Percentiles rank a stretch among this genome's conserved stretches.
phyloP scores from a whole-genome alignment of 495 filamentous ascomycete genomes.

The Hypoxylon fragiforme region DNA sequence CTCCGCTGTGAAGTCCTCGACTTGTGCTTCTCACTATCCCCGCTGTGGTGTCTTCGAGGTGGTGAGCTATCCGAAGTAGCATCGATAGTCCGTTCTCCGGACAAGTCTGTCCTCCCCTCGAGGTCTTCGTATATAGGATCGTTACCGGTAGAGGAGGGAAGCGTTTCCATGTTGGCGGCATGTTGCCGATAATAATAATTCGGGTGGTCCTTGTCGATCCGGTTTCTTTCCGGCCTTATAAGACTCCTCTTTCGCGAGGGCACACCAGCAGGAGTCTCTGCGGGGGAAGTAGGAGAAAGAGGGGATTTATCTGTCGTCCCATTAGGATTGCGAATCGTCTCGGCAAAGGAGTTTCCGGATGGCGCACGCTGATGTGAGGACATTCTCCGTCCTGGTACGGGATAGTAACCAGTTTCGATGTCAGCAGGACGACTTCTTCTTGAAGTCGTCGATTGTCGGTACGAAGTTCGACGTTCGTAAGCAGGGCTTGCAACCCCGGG shows the following conservation, averaged over 20 bases:
- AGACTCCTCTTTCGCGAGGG: conserved; percentile 75
- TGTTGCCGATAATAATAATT: conserved; percentile 94
- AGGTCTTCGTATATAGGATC: conserved; percentile 80
- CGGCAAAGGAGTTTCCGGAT: conserved; percentile 53
- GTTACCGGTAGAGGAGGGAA: conserved; percentile 88
- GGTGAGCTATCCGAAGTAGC: conserved; percentile 44
- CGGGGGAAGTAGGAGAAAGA: conserved; percentile 48
- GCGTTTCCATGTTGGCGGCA: conserved; percentile 82
- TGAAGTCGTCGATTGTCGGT: conserved; percentile 69
- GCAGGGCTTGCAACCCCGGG: conserved; percentile 62
- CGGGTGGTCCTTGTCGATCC: conserved; percentile 79
- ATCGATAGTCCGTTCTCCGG: conserved; percentile 53
- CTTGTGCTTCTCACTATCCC: conserved; percentile 45
- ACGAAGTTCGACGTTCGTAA: conserved; percentile 60
- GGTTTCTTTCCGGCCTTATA: conserved; percentile 82
- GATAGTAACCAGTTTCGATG: conserved; percentile 62
- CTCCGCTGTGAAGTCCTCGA: conserved; percentile 30
- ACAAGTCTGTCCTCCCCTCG: conserved; percentile 51
- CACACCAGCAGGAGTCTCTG: conserved; percentile 33
- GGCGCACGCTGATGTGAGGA: conserved; percentile 52
- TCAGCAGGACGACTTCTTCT: conserved; percentile 66
- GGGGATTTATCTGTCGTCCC: conserved; percentile 49
- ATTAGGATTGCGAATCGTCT: conserved; percentile 54
- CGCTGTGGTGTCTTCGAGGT: conserved; percentile 37
- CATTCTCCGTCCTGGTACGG: conserved; percentile 38